A percentile compares a stretch with the other conserved stretches of the same genome.
Evolutionary conservation across 306 rosid genomes (phyloP).

Genomic region (Erythrophleum fordii): DNA sequence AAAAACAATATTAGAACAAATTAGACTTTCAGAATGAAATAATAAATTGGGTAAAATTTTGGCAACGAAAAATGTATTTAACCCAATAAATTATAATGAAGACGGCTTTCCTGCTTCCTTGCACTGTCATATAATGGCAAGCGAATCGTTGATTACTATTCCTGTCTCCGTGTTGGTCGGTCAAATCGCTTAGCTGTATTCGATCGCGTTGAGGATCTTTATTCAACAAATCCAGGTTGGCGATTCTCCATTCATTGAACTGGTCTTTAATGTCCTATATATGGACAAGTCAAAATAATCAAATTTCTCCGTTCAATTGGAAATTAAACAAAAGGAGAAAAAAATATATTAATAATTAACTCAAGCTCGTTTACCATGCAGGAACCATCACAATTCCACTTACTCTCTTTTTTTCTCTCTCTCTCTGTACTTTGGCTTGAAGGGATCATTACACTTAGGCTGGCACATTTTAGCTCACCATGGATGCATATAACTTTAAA

Average conservation of each 20-base stretch:
- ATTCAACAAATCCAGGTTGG: slow-evolving; percentile 41
- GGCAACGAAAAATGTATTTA: too few relatives aligned
- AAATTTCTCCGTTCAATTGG: slow-evolving; percentile 11
- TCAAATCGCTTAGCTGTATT: slow-evolving; percentile 55
- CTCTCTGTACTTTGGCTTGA: neutral
- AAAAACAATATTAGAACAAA: too few relatives aligned
- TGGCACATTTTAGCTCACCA: neutral
- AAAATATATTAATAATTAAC: neutral
- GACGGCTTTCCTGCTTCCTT: neutral
- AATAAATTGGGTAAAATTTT: too few relatives aligned
- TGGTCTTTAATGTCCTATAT: slow-evolving; percentile 20
- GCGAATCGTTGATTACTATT: too few relatives aligned
- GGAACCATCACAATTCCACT: slow-evolving; percentile 27
- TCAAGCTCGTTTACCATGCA: slow-evolving; percentile 38
- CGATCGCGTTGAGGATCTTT: slow-evolving; percentile 27
- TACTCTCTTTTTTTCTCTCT: neutral
- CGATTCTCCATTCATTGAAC: slow-evolving; percentile 39
- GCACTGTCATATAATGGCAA: neutral
- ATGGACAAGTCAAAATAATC: slow-evolving; percentile 48
- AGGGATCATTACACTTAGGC: slow-evolving; percentile 28
- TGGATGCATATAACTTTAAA: neutral
- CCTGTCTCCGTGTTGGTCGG: slow-evolving; percentile 38
- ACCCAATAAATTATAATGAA: too few relatives aligned
- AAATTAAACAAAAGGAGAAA: neutral
- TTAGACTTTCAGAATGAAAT: too few relatives aligned